Base-by-base conservation (phyloP, 192 early-diverging fungal genomes). In the Coemansia sp. region DNA sequence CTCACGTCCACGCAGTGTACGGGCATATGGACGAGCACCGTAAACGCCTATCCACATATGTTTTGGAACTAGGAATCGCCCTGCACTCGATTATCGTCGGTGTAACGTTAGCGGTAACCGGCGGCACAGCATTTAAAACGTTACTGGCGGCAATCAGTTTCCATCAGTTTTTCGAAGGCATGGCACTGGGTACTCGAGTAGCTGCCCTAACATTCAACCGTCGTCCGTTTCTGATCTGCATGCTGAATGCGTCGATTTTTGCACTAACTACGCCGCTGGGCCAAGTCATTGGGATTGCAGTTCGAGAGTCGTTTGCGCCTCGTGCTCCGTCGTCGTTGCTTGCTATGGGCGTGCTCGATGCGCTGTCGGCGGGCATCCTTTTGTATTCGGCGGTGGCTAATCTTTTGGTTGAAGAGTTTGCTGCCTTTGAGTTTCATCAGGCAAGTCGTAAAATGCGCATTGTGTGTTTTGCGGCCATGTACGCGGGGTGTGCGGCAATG, bases 261-360 rank as follows among this genome's bases (percentile, higher is more conserved):
- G 80, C 87, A 0, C n/a, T 86, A n/a, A 93, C 86, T 17, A 95
- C 93, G 11, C 94, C 94, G 7, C 5, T 95, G 40, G 94, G 94
- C 25, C 81, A 89, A 48, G 84, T 78, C 0, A 82, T 95, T 51
- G 93, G 94, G 18, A 89, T 95, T 58, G 86, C 73, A 37, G 81
- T 93, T 58, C 79, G 83, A 4, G 61, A 79, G 25, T 67, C 86
- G 7, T 89, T 88, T 73, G 77, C 88, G 18, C 82, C 82, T 2
- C 67, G 80, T 9, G 83, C 84, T 0, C 57, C 71, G 1, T 60
- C 76, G 0, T 68, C 87, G 3, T 70, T 94, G 21, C 51, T 92
- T 14, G 67, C 86, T 10, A 86, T 90, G 67, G 94, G 92, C 3
- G 81, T 93, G 17, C 76, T 96, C 15, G 90, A 96, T 53, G 73